These are phyloP conservation scores for Fistulinella prunicolor DNA, from an alignment of 768 basidiomycete species.

Conservation along the genomic window DNA sequence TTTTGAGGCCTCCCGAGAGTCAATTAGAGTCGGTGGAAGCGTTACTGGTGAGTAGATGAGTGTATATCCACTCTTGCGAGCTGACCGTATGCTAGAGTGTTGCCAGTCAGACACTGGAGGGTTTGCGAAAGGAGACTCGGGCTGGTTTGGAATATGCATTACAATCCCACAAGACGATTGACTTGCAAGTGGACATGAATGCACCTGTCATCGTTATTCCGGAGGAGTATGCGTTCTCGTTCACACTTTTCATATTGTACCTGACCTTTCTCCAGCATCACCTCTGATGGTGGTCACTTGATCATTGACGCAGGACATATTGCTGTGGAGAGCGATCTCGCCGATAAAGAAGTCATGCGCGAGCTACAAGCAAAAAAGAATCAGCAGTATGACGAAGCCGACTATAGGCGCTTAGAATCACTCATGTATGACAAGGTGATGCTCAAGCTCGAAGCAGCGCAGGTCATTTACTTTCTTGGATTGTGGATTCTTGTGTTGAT, in stretches of 20 bases:
- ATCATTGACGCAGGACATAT: slow-evolving; percentile 97
- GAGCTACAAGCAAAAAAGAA: slow-evolving; percentile 81
- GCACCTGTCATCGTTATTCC: slow-evolving; percentile 97
- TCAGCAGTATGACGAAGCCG: slow-evolving; percentile 81
- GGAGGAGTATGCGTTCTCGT: slow-evolving; percentile 60
- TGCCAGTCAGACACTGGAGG: slow-evolving; percentile 91
- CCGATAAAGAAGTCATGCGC: slow-evolving; percentile 74
- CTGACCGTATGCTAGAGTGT: slow-evolving; percentile 55
- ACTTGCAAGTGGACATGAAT: slow-evolving; percentile 94
- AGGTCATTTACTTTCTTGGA: slow-evolving; percentile 48
- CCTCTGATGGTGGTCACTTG: slow-evolving; percentile 77
- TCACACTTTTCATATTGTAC: slow-evolving; percentile 13
- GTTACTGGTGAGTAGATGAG: slow-evolving; percentile 57
- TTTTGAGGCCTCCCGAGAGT: slow-evolving; percentile 91
- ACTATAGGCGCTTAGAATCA: slow-evolving; percentile 80
- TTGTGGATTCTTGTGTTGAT: slow-evolving; percentile 6
- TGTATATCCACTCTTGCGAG: neutral
- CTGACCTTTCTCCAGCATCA: slow-evolving; percentile 53
- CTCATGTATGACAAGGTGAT: slow-evolving; percentile 94
- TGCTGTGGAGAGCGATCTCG: slow-evolving; percentile 86
- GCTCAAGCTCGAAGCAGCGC: slow-evolving; percentile 81
- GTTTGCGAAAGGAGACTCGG: slow-evolving; percentile 88
- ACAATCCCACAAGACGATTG: slow-evolving; percentile 91
- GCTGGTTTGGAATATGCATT: slow-evolving; percentile 92
- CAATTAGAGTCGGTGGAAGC: slow-evolving; percentile 96